These are phyloP conservation scores for Tilletia horrida DNA, from an alignment of 1,284 basidiomycete genomes.

Conservation along the genomic window DNA sequence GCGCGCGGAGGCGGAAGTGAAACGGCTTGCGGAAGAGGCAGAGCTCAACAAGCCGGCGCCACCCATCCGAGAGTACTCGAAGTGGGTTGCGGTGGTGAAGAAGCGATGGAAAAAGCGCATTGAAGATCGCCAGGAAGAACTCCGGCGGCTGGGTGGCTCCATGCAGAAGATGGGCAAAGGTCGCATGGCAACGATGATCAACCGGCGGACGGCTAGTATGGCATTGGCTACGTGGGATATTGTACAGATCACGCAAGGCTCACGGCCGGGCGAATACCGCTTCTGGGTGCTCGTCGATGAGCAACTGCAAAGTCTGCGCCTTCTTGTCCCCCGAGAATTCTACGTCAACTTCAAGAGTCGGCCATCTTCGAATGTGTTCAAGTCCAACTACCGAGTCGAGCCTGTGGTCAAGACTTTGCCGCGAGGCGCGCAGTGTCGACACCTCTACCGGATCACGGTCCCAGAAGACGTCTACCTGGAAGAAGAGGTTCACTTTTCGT, in stretches of 20 bases:
- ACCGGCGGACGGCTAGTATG: conserved; percentile 65
- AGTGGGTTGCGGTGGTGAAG: conserved; percentile 76
- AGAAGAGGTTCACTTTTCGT: conserved; percentile 84
- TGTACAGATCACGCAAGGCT: conserved; percentile 77
- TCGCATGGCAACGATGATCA: conserved; percentile 67
- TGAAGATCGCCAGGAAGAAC: conserved; percentile 2
- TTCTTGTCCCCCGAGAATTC: conserved; percentile 85
- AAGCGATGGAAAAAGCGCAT: conserved; percentile 69
- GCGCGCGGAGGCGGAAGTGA: conserved; percentile 2
- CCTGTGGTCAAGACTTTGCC: conserved; percentile 77
- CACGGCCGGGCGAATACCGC: conserved; percentile 76
- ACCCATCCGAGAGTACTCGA: conserved; percentile 64
- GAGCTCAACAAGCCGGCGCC: neutral
- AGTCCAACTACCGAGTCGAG: conserved; percentile 67
- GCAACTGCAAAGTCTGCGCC: conserved; percentile 72
- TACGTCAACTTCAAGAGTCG: conserved; percentile 81
- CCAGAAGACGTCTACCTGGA: conserved; percentile 79
- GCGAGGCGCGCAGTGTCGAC: conserved; percentile 69
- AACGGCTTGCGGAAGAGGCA: neutral
- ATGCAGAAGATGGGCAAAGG: conserved; percentile 29
- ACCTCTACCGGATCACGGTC: conserved; percentile 81
- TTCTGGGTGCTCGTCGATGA: conserved; percentile 85
- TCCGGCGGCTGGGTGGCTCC: conserved; percentile 23
- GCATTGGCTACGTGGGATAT: conserved; percentile 82
- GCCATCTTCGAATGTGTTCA: conserved; percentile 66